These are phyloP conservation scores for Trichothecium sympodiale DNA, from an alignment of 2,329 filamentous ascomycete genomes.

Conservation along the genomic window DNA sequence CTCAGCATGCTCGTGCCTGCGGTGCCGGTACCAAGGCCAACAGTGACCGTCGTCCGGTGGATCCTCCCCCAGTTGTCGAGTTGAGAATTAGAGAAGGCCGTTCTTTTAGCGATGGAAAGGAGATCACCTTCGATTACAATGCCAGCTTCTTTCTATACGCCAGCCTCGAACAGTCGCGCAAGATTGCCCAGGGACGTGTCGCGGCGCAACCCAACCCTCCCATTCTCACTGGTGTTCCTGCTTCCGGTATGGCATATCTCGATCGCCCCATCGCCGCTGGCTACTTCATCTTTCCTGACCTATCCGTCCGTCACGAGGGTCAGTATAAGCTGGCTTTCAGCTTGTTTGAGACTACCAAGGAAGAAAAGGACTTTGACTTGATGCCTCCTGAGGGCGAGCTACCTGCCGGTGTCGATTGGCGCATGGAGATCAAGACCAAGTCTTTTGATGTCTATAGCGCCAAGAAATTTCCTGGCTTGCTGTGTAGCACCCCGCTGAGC, in stretches of 20 bases:
- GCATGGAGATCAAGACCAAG: slow-evolving; percentile 79
- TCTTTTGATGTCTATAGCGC: slow-evolving; percentile 88
- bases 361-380: slow-evolving; percentile 64
- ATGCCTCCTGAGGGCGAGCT: slow-evolving; percentile 34
- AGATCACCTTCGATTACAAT: slow-evolving; percentile 84
- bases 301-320: slow-evolving; percentile 92
- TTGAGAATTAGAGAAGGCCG: slow-evolving; percentile 72
- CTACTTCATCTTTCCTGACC: slow-evolving; percentile 96
- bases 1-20: slow-evolving; percentile 86
- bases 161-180: slow-evolving; percentile 76
- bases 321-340: slow-evolving; percentile 87
- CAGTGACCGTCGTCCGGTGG: slow-evolving; percentile 76
- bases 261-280: slow-evolving; percentile 72
- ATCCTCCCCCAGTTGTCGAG: slow-evolving; percentile 89
- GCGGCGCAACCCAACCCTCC: slow-evolving; percentile 59
- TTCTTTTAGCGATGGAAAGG: slow-evolving; percentile 47
- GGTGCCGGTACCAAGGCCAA: slow-evolving; percentile 81
- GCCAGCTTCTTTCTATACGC: slow-evolving; percentile 97
- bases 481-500: slow-evolving; percentile 80
- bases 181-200: slow-evolving; percentile 71
- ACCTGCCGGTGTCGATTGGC: slow-evolving; percentile 57
- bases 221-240: slow-evolving; percentile 86
- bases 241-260: slow-evolving; percentile 91
- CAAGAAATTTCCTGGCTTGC: slow-evolving; percentile 94
- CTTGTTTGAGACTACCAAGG: slow-evolving; percentile 87